Base-by-base conservation (phyloP, 129 eudicot species). In the Chrysanthemum makinoi region DNA sequence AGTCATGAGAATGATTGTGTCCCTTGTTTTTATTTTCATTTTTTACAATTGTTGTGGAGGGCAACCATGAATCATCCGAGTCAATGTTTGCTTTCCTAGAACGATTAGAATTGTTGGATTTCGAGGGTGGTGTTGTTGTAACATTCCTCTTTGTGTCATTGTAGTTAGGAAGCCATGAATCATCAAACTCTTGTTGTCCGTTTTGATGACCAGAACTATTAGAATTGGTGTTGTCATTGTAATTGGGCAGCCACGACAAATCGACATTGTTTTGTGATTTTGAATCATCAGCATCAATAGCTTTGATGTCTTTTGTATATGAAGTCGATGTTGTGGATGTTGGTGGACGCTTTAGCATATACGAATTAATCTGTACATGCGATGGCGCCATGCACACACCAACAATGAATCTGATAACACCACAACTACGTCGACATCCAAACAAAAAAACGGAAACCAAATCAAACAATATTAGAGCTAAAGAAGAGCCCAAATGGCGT, bases 111-210 rank as follows among this genome's bases (percentile, higher is more conserved):
- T 33, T 64, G 57, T 3, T 74, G 9, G 56, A 22, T 19, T 15
- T 64, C 0, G 72, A 9, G 13, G 53, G 3, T 6, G 46, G 6
- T 6, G 55, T 10, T 28, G 71, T 7, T 53, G 72, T 64, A 46
- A 2, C 11, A 7, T 51, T 62, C 35, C 13, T 69, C 24, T 76
- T 76, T 53, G 64, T 30, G 16, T 58, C 63, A 22, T 30, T 22
- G 58, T 68, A 18, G 44, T 57, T 62, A 14, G 80, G 74, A 65
- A 74, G 79, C 80, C 80, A 67, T 47, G 80, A 76, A 66, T 76
- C 59, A 15, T 67, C 74, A 10, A 35, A 67, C 56, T 75, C 73
- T 11, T 11, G 50, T 33, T 76, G 64, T 18, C 16, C 14, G 11
- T 15, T n/a, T 8, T 54, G 55, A n/a, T 17, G 59, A 69, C 19